Evolutionary conservation across 164 flowering plant genomes (phyloP), one percentile per base, ranked within the genome.

Genomic region (Stephania yunnanensis): DNA sequence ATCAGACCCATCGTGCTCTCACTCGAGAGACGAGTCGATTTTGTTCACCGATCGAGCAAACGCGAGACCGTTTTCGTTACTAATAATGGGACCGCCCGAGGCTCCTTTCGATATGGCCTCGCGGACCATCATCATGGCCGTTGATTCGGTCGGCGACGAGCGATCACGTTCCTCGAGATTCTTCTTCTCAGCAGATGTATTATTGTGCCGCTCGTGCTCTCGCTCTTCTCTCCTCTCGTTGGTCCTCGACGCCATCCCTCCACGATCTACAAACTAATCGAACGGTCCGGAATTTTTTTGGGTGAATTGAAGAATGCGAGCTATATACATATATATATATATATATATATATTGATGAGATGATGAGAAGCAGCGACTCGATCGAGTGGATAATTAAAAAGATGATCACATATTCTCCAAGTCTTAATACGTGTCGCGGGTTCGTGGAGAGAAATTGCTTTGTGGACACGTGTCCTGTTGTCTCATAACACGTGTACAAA

Each of bases 21-120:
- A 79, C 25, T 79, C 78, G 1, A 79, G 67, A 1, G 79, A 72
- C 13, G 81, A 79, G 63, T 79, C 81, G 22, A 64, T 65, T 50
- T 76, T 80, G 50, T 77, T 53, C 42, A 80, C 77, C 15, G 82
- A 73, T 70, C 82, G 73, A 36, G 58, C 66, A 42, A 80, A 80
- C 10, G 25, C 82, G n/a, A 80, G 82, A 52, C 74, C 20, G 13
- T 44, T 12, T 15, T 11, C 63, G 30, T 50, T 72, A 5, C 20
- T 61, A 15, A 20, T 46, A 15, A 20, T 65, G 7, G 11, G 2
- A 10, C 4, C 7, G 46, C 67, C 71, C 42, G 12, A 68, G 29
- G 2, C 52, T 8, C 42, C 30, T 2, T 22, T 20, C 10, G 68
- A 44, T 53, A 80, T 65, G 1, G 79, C 64, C 25, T 72, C 79